Base-by-base conservation (phyloP, 129 eudicot species). In the Dittrichia graveolens region DNA sequence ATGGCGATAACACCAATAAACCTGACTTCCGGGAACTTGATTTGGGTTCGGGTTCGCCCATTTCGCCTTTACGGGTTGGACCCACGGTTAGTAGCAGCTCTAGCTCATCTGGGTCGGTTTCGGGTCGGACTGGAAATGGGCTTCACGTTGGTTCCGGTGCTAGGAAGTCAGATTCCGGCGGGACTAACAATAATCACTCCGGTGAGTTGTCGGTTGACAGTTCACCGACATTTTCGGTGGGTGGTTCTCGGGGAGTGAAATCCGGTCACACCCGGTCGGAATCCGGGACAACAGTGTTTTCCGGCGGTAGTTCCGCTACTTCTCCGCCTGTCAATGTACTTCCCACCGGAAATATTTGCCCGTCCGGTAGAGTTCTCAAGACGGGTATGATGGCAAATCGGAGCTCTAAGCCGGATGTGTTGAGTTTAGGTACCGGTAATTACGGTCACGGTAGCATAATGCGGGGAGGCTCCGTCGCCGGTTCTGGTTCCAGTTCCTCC, bases 401-500 rank as follows among this genome's bases (percentile, higher is more conserved):
- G 63, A 59, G 72, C 13, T 13, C 91, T 8, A 80, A 79, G 68
- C 77, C 88, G 58, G 94, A 88, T 54, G 93, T 88, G 6, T 75
- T 88, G 67, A 87, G 96, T 6, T 77, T 87, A 5, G 94, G 96
- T 0, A 72, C 84, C 31, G 97, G 78, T 0, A 80, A 86, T 72
- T 90, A 95, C 69, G 97, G 99, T 13, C 96, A 88, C 47, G 99
- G 96, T 0, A 95, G 96, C 67, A 90, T 95, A 88, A 88, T 95
- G 89, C 89, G 94, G 2, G 89, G 88, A 3, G 95, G 92, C 7
- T 44, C 71, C 15, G 75, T 68, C n/a, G 44, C 69, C 44, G 35
- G n/a, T 0, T 44, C 71, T 13, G 77, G 77, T 31, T 58, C 69
- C 44, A 15, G n/a, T 0, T 18, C 56, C n/a, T 55, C 75, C 57